phyloP scores from a whole-genome alignment of 345 rosid genomes.

The Erucastrum elatum region DNA sequence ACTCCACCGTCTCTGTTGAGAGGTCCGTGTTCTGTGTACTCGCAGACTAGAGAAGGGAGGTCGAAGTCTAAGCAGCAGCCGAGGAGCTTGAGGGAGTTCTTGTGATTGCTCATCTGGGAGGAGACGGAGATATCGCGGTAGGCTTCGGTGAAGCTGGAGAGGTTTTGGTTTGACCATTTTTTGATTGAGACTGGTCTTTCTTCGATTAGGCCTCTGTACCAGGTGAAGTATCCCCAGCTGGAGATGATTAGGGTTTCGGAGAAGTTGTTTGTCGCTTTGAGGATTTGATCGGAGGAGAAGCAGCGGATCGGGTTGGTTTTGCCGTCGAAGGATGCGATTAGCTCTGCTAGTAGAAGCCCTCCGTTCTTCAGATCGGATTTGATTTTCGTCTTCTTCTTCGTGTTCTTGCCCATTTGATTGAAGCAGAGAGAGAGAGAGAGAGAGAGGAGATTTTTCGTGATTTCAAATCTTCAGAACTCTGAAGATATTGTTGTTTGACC shows the following conservation, averaged over 20 bases:
- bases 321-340: conserved; percentile 29
- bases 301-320: conserved; percentile 37
- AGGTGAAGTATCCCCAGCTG: conserved; percentile 32
- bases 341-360: conserved; percentile 22
- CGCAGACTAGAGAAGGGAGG: conserved; percentile 26
- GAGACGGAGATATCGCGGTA: conserved; percentile 36
- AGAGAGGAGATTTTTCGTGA: too few species aligned
- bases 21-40: conserved; percentile 24
- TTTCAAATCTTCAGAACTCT: too few species aligned
- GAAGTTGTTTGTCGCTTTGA: conserved; percentile 30
- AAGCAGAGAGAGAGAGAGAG: conserved; percentile 6
- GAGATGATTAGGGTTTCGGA: conserved; percentile 26
- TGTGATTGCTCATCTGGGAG: conserved; percentile 31
- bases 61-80: conserved; percentile 33
- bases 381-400: conserved; percentile 15
- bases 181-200: conserved; percentile 28
- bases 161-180: conserved; percentile 28
- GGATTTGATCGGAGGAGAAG: conserved; percentile 34
- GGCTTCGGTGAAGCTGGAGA: conserved; percentile 25
- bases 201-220: conserved; percentile 37
- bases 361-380: conserved; percentile 24
- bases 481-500: too few species aligned
- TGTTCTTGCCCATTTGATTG: conserved; percentile 21
- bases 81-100: conserved; percentile 1
- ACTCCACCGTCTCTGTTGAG: conserved; percentile 20